These are phyloP conservation scores for Cryptococcus depauperatus DNA, from an alignment of 1,284 basidiomycete genomes.

Conservation along the genomic window DNA sequence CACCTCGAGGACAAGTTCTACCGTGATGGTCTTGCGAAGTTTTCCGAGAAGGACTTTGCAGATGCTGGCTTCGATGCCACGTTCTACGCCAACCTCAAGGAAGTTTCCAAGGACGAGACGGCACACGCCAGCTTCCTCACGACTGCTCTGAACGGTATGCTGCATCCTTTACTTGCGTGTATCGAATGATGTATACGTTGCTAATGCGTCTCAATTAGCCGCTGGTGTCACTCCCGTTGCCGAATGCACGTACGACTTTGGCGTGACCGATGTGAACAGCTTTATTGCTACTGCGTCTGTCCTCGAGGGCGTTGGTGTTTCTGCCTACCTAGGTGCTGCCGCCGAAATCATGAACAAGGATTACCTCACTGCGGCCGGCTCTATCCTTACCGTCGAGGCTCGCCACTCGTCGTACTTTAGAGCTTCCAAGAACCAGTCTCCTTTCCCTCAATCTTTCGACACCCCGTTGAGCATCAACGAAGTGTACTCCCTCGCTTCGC, in stretches of 20 bases:
- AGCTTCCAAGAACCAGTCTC: slow-evolving; percentile 48
- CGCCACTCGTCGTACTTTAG: slow-evolving; percentile 56
- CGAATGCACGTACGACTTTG: slow-evolving; percentile 29
- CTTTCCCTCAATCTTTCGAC: slow-evolving; percentile 53
- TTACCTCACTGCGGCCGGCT: slow-evolving; percentile 51
- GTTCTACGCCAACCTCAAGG: slow-evolving; percentile 50
- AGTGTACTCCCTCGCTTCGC: slow-evolving; percentile 41
- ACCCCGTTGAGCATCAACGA: slow-evolving; percentile 48
- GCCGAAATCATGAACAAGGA: slow-evolving; percentile 21
- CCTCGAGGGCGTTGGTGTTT: slow-evolving; percentile 70
- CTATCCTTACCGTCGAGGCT: slow-evolving; percentile 54
- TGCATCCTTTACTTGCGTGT: slow-evolving; percentile 51
- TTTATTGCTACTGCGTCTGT: slow-evolving; percentile 38
- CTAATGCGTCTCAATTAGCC: slow-evolving; percentile 13
- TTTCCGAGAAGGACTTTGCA: background rate
- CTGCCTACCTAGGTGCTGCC: slow-evolving; percentile 34
- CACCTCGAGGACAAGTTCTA: slow-evolving; percentile 62
- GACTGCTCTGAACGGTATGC: slow-evolving; percentile 36
- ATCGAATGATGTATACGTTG: slow-evolving; percentile 52
- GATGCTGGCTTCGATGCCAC: slow-evolving; percentile 3
- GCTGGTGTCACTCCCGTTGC: too few relatives aligned
- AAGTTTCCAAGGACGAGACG: slow-evolving; percentile 63
- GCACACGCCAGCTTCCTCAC: slow-evolving; percentile 49
- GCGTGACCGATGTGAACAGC: slow-evolving; percentile 53
- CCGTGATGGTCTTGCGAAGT: slow-evolving; percentile 15